These are phyloP conservation scores for Gnomoniopsis sp. DNA, from an alignment of 2,329 filamentous ascomycete species.

Conservation along the genomic window DNA sequence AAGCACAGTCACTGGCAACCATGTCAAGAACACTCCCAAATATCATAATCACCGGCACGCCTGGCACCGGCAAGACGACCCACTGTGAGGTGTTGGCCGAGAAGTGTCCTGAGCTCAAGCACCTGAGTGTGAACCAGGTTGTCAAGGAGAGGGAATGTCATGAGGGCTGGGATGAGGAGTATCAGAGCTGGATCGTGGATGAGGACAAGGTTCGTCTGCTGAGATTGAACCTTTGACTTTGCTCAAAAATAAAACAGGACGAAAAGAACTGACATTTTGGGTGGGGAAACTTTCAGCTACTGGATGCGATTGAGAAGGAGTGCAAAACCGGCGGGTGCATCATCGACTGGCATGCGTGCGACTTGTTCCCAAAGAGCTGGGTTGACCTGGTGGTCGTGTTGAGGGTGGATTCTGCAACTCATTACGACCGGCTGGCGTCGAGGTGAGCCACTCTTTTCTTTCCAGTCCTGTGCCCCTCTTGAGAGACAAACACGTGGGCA, in stretches of 20 bases:
- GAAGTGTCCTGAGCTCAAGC: conserved; percentile 67
- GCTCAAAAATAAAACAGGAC: background rate
- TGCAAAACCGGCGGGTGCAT: conserved; percentile 76
- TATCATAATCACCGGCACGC: conserved; percentile 92
- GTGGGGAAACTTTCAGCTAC: conserved; percentile 50
- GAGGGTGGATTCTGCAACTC: conserved; percentile 71
- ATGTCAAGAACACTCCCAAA: conserved; percentile 63
- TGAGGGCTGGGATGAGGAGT: conserved; percentile 82
- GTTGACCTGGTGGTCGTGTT: conserved; percentile 93
- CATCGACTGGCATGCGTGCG: conserved; percentile 98
- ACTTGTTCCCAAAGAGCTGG: conserved; percentile 89
- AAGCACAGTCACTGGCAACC: background rate
- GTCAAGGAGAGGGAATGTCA: conserved; percentile 87
- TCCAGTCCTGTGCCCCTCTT: too few species aligned
- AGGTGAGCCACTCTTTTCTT: conserved; percentile 46
- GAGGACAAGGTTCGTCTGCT: conserved; percentile 74
- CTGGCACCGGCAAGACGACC: conserved; percentile 92
- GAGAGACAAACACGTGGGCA: background rate
- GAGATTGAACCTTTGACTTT: background rate
- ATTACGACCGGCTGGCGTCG: conserved; percentile 79
- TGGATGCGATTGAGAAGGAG: conserved; percentile 86
- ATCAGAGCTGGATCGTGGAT: conserved; percentile 87
- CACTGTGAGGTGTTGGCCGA: conserved; percentile 80
- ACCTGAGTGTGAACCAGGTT: conserved; percentile 85
- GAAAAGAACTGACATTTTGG: conserved; percentile 10